phyloP scores from a whole-genome alignment of 2,329 filamentous ascomycete species.

The Acephala macrosclerotiorum region DNA sequence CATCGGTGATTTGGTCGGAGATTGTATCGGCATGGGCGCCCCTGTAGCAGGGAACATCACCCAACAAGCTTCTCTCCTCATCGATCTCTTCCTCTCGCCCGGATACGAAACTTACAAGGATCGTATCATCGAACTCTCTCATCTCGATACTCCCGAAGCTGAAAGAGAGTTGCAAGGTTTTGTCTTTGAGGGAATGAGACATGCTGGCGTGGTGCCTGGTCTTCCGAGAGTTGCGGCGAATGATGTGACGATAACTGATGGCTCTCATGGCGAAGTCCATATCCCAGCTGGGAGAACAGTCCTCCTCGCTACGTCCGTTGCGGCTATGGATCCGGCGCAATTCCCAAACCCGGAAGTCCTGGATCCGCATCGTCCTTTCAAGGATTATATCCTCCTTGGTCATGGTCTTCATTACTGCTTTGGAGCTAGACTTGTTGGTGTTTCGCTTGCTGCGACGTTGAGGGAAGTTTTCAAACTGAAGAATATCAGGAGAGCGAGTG shows the following conservation, averaged over 20 bases:
- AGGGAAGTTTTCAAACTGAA: constrained; percentile 54
- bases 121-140: constrained; percentile 57
- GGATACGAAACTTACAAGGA: constrained; percentile 58
- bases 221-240: constrained; percentile 56
- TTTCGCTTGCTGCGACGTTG: constrained; percentile 50
- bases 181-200: constrained; percentile 62
- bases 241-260: constrained; percentile 52
- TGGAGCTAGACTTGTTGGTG: constrained; percentile 49
- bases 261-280: constrained; percentile 52
- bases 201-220: constrained; percentile 58
- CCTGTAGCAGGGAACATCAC: constrained; percentile 55
- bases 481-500: constrained; percentile 49
- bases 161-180: constrained; percentile 58
- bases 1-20: constrained; percentile 55
- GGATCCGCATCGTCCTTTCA: constrained; percentile 51
- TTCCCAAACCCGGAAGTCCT: constrained; percentile 51
- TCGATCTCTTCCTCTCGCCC: constrained; percentile 58
- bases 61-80: constrained; percentile 59
- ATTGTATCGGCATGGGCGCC: constrained; percentile 57
- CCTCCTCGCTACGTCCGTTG: constrained; percentile 52
- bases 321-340: constrained; percentile 48
- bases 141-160: constrained; percentile 50
- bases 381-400: constrained; percentile 49
- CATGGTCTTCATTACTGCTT: constrained; percentile 51
- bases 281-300: constrained; percentile 54